Base-by-base conservation (phyloP, 2,329 filamentous ascomycete genomes). In the Hawksworthiomyces lignivorus region DNA sequence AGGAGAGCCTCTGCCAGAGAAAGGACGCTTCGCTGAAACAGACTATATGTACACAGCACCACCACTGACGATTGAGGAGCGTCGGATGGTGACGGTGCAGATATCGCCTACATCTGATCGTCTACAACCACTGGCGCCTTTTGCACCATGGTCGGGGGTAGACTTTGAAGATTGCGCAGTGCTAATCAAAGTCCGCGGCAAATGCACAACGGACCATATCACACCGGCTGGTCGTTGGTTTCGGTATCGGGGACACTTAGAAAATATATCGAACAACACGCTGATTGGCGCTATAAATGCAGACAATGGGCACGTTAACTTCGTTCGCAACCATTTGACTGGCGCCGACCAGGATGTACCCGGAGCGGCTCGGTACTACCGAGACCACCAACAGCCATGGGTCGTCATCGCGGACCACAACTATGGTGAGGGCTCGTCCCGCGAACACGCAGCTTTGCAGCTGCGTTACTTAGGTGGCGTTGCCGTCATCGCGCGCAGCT, bases 251-350 rank as follows among this genome's bases (percentile, higher is more conserved):
- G 90, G 90, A 50, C 90, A 97, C 64, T 77, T 97, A 59, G 90
- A 96, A 80, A 97, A 97, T 78, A 96, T 97, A 72, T 96, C 89
- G 62, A 96, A 97, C 82, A 97, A 97, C 79, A 94, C 96, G 87
- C 70, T 97, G 65, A 96, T 97, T 56, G 90, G 90, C 72, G 92
- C 92, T 59, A 87, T 88, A 71, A 98, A 96, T 72, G 82, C 84
- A 58, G 89, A 85, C 60, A 98, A 97, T 69, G 87, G 83, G 47
- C 87, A 97, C 75, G 89, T 88, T 58, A 98, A 98, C 81, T 95
- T 94, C 77, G 73, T 98, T 66, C 84, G 87, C 77, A 96, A 98
- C 80, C 70, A 77, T 68, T 82, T 84, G 58, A 94, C 74, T 50
- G 86, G 82, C 56, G 80, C 89, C 53, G 90, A 79, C 64, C 88